phyloP scores from a whole-genome alignment of 1,139 yeast species.

The Yamadazyma oceani region DNA sequence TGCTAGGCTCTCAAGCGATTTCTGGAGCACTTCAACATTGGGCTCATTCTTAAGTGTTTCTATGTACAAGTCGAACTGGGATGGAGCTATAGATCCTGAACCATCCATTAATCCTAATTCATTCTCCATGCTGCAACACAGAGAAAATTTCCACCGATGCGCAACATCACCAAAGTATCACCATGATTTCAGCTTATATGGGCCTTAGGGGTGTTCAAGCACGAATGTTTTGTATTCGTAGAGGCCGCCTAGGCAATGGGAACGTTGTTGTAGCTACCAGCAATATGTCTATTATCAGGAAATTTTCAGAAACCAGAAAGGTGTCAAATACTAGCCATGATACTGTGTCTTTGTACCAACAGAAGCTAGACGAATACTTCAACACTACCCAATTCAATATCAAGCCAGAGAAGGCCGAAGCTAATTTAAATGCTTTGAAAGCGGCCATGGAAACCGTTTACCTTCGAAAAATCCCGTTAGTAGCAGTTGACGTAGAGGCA shows the following conservation, averaged over 20 bases:
- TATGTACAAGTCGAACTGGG: constrained; percentile 5
- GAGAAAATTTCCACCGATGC: too few species aligned
- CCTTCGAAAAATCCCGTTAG: constrained; percentile 36
- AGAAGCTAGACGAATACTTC: constrained; percentile 18
- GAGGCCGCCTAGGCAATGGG: too few species aligned
- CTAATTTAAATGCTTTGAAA: constrained; percentile 19
- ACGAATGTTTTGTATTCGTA: too few species aligned
- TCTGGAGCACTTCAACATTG: constrained; percentile 14
- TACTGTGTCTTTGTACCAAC: not conserved
- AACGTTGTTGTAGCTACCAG: too few species aligned
- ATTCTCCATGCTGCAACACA: too few species aligned
- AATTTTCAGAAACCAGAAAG: too few species aligned
- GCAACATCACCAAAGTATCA: too few species aligned
- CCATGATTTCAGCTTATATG: too few species aligned
- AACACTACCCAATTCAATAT: constrained; percentile 19
- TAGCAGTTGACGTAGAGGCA: constrained; percentile 69
- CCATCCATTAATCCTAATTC: not conserved
- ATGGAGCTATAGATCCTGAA: too few species aligned
- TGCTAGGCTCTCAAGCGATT: not conserved
- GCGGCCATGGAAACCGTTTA: constrained; percentile 28
- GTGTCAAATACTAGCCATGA: not conserved
- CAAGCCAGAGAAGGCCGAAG: constrained; percentile 15
- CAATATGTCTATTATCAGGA: too few species aligned
- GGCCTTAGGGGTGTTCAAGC: too few species aligned
- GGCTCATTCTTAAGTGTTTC: constrained; percentile 24